Evolutionary conservation across 2,329 filamentous ascomycete species (phyloP).

Genomic region (Calonectria leucothoes): DNA sequence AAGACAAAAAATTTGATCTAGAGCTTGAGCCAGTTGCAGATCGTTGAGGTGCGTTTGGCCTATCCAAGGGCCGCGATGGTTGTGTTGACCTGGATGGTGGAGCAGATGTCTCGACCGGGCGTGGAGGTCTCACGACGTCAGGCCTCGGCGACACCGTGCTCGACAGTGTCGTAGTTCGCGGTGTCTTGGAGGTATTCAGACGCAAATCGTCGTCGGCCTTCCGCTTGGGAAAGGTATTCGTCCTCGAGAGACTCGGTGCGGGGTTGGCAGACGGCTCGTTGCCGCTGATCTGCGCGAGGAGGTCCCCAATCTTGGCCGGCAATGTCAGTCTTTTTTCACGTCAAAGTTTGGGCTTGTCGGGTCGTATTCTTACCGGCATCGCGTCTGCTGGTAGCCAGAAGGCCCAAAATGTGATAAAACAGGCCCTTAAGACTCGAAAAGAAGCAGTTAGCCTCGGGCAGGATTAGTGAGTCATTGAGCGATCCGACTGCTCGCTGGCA

Average conservation of each 20-base stretch:
- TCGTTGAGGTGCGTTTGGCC: constrained; percentile 36
- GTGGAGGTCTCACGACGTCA: constrained; percentile 32
- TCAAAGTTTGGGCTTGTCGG: constrained; percentile 3
- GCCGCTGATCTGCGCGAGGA: constrained; percentile 68
- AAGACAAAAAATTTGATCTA: constrained; percentile 36
- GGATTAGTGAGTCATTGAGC: constrained; percentile 44
- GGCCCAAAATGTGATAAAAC: constrained; percentile 16
- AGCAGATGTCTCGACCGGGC: constrained; percentile 25
- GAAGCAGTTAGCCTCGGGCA: constrained; percentile 35
- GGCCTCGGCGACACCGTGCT: constrained; percentile 36
- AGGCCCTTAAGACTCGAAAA: constrained; percentile 34
- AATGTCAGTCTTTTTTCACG: constrained; percentile 34
- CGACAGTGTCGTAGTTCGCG: constrained; percentile 46
- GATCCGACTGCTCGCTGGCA: constrained; percentile 22
- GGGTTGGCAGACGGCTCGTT: constrained; percentile 52
- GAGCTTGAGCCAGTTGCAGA: constrained; percentile 25
- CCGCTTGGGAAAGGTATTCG: constrained; percentile 58
- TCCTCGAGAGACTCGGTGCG: constrained; percentile 43
- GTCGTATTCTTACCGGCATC: constrained; percentile 46
- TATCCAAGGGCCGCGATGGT: constrained; percentile 41
- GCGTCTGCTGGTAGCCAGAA: constrained; percentile 31
- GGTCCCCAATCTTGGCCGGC: constrained; percentile 47
- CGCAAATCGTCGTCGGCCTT: constrained; percentile 66
- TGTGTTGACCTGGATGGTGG: constrained; percentile 32
- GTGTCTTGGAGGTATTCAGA: constrained; percentile 54